Evolutionary conservation across 768 basidiomycete species (phyloP).

Genomic region (Chalciporus pseudorubinellus): DNA sequence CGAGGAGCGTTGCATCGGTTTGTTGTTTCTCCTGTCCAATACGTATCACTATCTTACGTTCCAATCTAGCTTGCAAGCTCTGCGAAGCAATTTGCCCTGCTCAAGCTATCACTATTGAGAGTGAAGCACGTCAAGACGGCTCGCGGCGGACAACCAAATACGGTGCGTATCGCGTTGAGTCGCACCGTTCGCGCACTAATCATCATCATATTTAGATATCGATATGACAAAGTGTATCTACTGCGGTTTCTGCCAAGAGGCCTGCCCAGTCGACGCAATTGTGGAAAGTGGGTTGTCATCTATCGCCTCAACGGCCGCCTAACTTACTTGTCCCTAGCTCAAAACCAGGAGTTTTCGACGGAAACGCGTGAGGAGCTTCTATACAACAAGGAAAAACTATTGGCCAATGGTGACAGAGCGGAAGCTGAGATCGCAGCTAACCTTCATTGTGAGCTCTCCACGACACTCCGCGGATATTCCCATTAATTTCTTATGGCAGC

Average conservation of each 20-base stretch:
- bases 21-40: constrained; percentile 28
- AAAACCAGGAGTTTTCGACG: constrained; percentile 97
- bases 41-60: constrained; percentile 4
- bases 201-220: constrained; percentile 58
- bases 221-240: constrained; percentile 99
- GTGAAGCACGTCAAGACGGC: constrained; percentile 92
- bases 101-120: constrained; percentile 99
- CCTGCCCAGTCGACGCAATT: constrained; percentile 98
- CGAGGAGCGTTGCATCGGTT: constrained; percentile 98
- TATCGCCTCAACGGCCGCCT: constrained; percentile 6
- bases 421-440: constrained; percentile 99
- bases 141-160: constrained; percentile 97
- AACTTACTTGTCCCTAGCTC: constrained; percentile 50
- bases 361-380: constrained; percentile 98
- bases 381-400: constrained; percentile 98
- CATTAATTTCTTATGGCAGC: constrained; percentile 44
- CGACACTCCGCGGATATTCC: constrained; percentile 11
- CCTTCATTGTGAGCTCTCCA: constrained; percentile 56
- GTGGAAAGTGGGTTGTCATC: constrained; percentile 79
- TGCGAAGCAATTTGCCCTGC: constrained; percentile 99
- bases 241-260: constrained; percentile 99
- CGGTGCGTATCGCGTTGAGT: constrained; percentile 46
- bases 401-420: constrained; percentile 93
- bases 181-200: background rate
- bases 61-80: constrained; percentile 83